Conservation (phyloP, 2,329 filamentous ascomycete genomes). For the Neofusicoccum umdonicola region DNA sequence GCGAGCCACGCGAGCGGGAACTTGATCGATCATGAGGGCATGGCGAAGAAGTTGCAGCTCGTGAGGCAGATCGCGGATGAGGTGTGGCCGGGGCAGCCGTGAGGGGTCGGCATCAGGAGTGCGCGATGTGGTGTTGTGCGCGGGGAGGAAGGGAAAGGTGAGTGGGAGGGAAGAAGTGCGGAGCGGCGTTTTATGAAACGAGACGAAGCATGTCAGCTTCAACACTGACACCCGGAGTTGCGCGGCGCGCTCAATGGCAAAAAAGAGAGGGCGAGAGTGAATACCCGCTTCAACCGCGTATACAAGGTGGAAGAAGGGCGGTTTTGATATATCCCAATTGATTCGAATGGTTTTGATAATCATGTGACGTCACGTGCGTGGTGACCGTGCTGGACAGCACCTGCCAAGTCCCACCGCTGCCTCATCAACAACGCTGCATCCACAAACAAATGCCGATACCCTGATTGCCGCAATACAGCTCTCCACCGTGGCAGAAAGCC, state of each 20-base stretch:
- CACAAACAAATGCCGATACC: background rate
- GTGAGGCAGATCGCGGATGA: conserved; percentile 70
- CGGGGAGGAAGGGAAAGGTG: background rate
- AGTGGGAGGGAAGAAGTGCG: background rate
- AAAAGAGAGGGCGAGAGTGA: background rate
- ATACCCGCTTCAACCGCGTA: background rate
- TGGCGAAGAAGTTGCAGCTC: conserved; percentile 67
- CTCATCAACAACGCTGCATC: background rate
- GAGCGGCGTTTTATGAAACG: background rate
- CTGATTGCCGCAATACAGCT: background rate
- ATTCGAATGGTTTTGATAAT: background rate
- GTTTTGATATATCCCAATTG: background rate
- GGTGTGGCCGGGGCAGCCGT: conserved; percentile 61
- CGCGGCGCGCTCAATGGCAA: background rate
- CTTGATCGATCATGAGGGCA: conserved; percentile 62
- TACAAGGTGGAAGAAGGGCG: background rate
- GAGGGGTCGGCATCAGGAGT: background rate
- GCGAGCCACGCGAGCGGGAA: conserved; percentile 72
- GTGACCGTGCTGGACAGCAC: background rate
- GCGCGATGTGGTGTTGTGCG: background rate
- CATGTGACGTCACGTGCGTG: conserved; percentile 7
- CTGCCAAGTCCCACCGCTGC: background rate
- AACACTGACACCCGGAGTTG: conserved; percentile 9
- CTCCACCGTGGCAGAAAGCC: background rate
- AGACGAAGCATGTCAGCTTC: conserved; percentile 7